Conservation (phyloP, 768 basidiomycete species). For the Trametes cingulata region DNA sequence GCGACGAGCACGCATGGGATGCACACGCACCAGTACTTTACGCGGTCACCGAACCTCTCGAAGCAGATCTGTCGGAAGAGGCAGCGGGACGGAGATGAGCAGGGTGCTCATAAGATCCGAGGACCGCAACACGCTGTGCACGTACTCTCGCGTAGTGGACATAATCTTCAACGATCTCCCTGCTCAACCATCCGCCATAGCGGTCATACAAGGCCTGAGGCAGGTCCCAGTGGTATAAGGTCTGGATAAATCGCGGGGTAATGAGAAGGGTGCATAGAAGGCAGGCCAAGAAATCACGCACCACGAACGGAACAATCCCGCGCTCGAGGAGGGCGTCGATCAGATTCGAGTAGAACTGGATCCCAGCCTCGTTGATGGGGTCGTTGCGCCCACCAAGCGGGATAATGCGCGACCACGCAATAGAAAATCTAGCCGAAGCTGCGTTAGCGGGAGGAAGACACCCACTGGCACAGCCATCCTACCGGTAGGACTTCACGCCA, state of each 20-base stretch:
- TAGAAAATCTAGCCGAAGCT: constrained; percentile 47
- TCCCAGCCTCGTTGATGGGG: constrained; percentile 68
- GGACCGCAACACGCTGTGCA: not conserved
- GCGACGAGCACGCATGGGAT: not conserved
- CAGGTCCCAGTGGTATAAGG: constrained; percentile 78
- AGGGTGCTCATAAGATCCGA: not conserved
- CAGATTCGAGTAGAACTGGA: constrained; percentile 67
- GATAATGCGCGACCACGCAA: constrained; percentile 76
- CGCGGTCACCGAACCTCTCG: constrained; percentile 71
- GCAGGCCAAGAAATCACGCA: constrained; percentile 34
- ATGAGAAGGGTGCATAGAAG: not conserved
- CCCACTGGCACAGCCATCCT: not conserved
- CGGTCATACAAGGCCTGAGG: constrained; percentile 73
- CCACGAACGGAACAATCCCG: constrained; percentile 69
- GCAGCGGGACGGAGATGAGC: not conserved
- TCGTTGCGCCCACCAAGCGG: constrained; percentile 73
- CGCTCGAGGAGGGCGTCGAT: constrained; percentile 66
- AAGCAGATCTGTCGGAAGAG: constrained; percentile 58
- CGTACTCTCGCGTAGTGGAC: constrained; percentile 49
- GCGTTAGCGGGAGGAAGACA: not conserved
- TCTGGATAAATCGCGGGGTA: constrained; percentile 39
- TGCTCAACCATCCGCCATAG: constrained; percentile 77
- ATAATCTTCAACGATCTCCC: constrained; percentile 69
- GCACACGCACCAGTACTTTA: constrained; percentile 64
- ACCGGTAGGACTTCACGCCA: constrained; percentile 69